phyloP scores from a whole-genome alignment of 169 alveolate genomes.

The Perkinsus olseni region DNA sequence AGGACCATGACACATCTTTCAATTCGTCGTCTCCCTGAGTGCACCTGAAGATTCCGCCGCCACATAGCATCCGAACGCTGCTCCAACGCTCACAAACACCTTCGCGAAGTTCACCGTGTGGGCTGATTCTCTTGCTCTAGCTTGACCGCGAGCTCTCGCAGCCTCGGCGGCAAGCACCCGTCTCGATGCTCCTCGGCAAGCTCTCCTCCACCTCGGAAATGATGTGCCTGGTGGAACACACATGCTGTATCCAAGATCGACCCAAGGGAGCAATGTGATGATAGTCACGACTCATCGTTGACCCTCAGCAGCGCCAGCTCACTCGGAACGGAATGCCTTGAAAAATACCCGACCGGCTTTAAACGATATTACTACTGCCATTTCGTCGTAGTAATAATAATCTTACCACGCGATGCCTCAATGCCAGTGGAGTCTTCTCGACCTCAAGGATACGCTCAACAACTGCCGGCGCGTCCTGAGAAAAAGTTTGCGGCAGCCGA shows the following conservation, averaged over 20 bases:
- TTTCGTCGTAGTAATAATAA: no score
- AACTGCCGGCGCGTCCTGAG: background rate
- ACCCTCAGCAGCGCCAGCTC: no score
- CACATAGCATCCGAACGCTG: no score
- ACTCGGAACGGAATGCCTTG: no score
- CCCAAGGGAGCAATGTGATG: background rate
- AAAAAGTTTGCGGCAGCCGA: background rate
- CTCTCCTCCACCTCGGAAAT: background rate
- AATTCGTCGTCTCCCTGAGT: no score
- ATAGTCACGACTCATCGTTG: no score
- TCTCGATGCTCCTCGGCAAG: background rate
- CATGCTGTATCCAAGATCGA: background rate
- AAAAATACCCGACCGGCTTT: no score
- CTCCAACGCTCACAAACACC: no score
- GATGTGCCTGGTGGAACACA: background rate
- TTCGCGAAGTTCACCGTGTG: no score
- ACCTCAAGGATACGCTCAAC: background rate
- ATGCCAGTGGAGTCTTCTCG: background rate
- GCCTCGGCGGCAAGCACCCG: background rate
- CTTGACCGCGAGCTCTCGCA: background rate
- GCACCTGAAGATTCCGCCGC: no score
- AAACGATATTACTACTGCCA: no score
- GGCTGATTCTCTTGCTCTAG: background rate
- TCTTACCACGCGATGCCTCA: background rate
- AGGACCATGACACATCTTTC: no score